Conservation (phyloP, 192 early-diverging fungal genomes). For the Mycoemilia scoparia region DNA sequence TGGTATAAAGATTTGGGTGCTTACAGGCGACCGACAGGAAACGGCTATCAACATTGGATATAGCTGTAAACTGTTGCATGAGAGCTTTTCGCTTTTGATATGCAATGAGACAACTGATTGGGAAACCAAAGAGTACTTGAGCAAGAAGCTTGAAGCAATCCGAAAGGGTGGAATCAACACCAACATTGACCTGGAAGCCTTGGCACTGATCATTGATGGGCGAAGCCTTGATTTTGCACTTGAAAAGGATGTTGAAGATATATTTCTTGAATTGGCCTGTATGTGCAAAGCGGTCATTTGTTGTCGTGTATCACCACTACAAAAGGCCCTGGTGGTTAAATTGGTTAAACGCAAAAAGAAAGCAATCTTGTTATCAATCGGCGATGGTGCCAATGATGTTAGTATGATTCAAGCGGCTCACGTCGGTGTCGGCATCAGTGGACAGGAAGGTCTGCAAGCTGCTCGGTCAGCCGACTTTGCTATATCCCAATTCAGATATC, state of each 20-base stretch:
- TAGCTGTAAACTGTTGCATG: constrained; percentile 86
- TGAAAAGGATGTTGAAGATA: constrained; percentile 58
- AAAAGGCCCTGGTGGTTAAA: constrained; percentile 96
- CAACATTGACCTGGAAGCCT: constrained; percentile 36
- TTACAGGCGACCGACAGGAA: constrained; percentile 96
- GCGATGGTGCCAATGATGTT: constrained; percentile 98
- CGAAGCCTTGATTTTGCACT: constrained; percentile 82
- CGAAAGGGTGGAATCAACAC: constrained; percentile 27
- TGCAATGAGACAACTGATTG: constrained; percentile 82
- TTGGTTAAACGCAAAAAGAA: constrained; percentile 85
- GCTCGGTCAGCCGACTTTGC: constrained; percentile 94
- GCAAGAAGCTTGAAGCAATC: constrained; percentile 69
- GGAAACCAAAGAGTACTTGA: constrained; percentile 83
- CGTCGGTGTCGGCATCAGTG: constrained; percentile 92
- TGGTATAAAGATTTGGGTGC: constrained; percentile 92
- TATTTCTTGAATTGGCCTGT: constrained; percentile 78
- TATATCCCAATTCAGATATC: constrained; percentile 91
- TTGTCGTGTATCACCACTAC: constrained; percentile 94
- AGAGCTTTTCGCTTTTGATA: constrained; percentile 88
- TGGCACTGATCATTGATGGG: constrained; percentile 94
- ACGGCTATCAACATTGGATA: constrained; percentile 99
- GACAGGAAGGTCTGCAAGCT: constrained; percentile 91
- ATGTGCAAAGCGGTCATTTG: constrained; percentile 92
- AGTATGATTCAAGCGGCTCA: constrained; percentile 99
- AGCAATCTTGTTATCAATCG: constrained; percentile 85